Base-by-base conservation (phyloP, 306 rosid species). In the Elaeagnus macrophylla region DNA sequence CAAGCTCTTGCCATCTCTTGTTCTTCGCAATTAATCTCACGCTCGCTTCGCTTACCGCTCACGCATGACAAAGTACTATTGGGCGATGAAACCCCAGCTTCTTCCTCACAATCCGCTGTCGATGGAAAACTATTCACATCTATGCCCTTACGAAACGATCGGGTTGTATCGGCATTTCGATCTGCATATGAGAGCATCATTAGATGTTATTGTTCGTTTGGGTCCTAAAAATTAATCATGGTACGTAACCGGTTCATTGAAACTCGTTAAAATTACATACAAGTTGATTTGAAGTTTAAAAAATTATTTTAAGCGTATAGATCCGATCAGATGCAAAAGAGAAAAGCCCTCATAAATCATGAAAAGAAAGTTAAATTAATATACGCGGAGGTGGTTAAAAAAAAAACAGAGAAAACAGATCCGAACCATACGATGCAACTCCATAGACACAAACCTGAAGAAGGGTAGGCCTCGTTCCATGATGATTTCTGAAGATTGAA, bases 1-100 rank as follows among this genome's bases (percentile, higher is more conserved):
- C 96, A 87, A 0, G 66, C 68, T 41, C 96, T 78, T 75, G 82
- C 91, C 0, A 68, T 88, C 12, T 81, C 94, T 39, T 60, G 73
- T 37, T 86, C 94, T 1, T 77, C 95, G 11, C 75, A 88, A 9
- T 44, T 77, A 0, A 67, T 66, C 18, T 85, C 94, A 50, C 94
- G 81, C 61, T 86, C 94, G 43, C 93, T 65, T 46, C 95, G 63
- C 65, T 91, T 91, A 49, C 99, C 96, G 20, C 89, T 84, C 35
- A 80, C 59, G 53, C 95, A 87, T 16, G 96, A 91, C 12, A 91
- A 47, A 1, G 99, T 87, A 72, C 96, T 91, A 63, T 91, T 91
- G 50, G 96, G 96, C 1, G 99, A 87, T 2, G 96, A 87, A n/a
- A 67, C 79, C 6, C 83, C 89, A 39, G 77, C 75, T 8, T 86